Evolutionary conservation across 495 filamentous ascomycete species (phyloP), one percentile per base, ranked within the genome.

Genomic region (Hypoxylon fuscum): DNA sequence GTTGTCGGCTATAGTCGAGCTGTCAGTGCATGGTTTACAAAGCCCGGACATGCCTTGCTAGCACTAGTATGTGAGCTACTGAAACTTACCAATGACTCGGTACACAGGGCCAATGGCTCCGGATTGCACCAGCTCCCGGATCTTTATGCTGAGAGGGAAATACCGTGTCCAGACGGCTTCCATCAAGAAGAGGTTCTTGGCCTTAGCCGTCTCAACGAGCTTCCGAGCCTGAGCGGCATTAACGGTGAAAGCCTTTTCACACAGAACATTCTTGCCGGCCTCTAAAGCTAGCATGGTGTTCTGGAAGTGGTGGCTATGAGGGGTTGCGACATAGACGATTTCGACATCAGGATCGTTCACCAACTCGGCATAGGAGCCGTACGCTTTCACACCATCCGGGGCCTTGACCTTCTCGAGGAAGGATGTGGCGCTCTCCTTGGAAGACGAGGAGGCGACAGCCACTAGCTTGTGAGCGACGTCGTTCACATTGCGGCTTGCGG

Each of bases 111-210:
- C 93, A 62, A 97, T 88, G 51, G 78, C 81, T 1, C 89, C 89
- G 1, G 81, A 77, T 50, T 80, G 74, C 51, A 96, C 87, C 65
- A 92, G 66, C 48, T 92, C 81, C 34, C 92, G 75, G 17, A 97
- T 76, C 73, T 94, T 86, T 53, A 90, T 83, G 62, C 85, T 89
- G 3, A 94, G 72, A 1, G 94, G 94, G 79, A 96, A 96, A 72
- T 90, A 95, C 18, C 94, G 79, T 34, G 93, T 97, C 94, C 95
- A 97, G 10, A 97, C 90, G 14, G 93, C 93, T 79, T 98, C 94
- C 92, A 97, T 96, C 32, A 98, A 74, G 77, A 97, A 97, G 17
- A 97, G 69, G n/a, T 86, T 85, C 83, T 96, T 96, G 66, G 84
- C 78, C 66, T 78, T 83, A 0, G 95, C 92, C 14, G 84, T 88